Evolutionary conservation across 2,329 filamentous ascomycete genomes (phyloP), one percentile per base, ranked within the genome.

Genomic region (Aureobasidium sp.): DNA sequence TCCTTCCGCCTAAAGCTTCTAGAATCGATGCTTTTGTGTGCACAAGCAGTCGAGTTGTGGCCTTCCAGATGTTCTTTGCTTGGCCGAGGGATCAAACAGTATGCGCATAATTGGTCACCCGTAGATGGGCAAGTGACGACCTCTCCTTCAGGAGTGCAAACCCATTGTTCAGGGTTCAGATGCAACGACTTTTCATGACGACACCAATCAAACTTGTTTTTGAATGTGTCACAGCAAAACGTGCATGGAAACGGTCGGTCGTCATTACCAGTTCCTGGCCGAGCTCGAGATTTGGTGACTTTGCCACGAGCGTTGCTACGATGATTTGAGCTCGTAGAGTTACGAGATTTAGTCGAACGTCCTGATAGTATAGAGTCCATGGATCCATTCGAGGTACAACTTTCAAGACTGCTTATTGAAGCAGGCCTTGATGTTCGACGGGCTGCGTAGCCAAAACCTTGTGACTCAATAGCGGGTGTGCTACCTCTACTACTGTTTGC

Each of bases 101-200:
- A 60, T 42, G 44, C 57, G 45, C 57, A 60, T 14, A 60, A 45
- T 5, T 5, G 9, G 9, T 51, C 25, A 5, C 45, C 45, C 1
- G 44, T 41, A 9, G 57, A 25, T 5, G 44, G 44, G n/a, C 57
- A 60, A 11, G 44, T 42, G 9, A 60, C 57, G 6, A 85, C 72
- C 8, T 80, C 80, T 6, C 84, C 84, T 3, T 80, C 71, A 3
- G 84, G 84, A 34, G 82, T 81, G 67, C 84, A 87, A 9, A 83
- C 82, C 82, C 79, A 47, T 82, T 89, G 63, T 85, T 83, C 87
- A 81, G 90, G 63, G 79, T 79, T 75, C 84, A 82, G 9, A 83
- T 89, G 67, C 83, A 74, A 71, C 83, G 87, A 66, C 84, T 76
- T 55, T 68, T 90, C 87, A 70, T 90, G 87, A 63, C 87, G 78